Conservation (phyloP, 208 protist genomes). For the Herpetomonas tarakana region DNA sequence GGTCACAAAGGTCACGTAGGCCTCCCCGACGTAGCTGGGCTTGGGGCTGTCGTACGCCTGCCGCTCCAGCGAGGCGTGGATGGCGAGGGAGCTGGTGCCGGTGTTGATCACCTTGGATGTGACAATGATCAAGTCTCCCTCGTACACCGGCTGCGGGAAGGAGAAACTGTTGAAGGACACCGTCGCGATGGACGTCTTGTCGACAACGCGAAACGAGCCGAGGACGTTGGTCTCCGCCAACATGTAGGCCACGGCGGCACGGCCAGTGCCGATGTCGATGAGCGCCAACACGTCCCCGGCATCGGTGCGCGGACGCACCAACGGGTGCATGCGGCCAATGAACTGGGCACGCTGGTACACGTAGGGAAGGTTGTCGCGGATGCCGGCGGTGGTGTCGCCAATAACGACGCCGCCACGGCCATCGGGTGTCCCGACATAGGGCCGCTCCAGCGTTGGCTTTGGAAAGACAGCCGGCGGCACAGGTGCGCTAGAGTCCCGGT, state of each 20-base stretch:
- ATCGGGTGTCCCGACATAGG: neutral
- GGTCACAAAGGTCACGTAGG: slow-evolving; percentile 35
- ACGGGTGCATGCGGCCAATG: slow-evolving; percentile 7
- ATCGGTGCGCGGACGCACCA: slow-evolving; percentile 9
- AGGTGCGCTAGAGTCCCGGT: neutral
- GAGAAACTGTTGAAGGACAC: slow-evolving; percentile 51
- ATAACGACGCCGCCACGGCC: slow-evolving; percentile 3
- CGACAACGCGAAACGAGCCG: slow-evolving; percentile 3
- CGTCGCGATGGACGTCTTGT: slow-evolving; percentile 31
- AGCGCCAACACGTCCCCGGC: slow-evolving; percentile 34
- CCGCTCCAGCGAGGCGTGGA: slow-evolving; percentile 31
- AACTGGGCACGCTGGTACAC: slow-evolving; percentile 12
- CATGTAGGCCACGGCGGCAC: slow-evolving; percentile 9
- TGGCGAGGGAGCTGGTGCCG: slow-evolving; percentile 30
- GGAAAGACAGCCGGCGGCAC: neutral
- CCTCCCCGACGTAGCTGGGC: slow-evolving; percentile 20
- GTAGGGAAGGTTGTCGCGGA: slow-evolving; percentile 3
- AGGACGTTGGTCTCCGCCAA: neutral
- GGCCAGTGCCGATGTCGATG: slow-evolving; percentile 17
- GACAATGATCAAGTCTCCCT: slow-evolving; percentile 43
- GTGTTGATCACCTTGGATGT: slow-evolving; percentile 26
- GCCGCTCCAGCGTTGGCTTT: neutral
- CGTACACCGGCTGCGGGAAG: slow-evolving; percentile 38
- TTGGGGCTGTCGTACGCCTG: slow-evolving; percentile 29
- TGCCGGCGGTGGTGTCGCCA: slow-evolving; percentile 1